Percentiles rank a stretch among this genome's conserved stretches.
These are phyloP conservation scores for Neoboletus brunneissimus DNA, from an alignment of 768 basidiomycete species.

Conservation along the genomic window DNA sequence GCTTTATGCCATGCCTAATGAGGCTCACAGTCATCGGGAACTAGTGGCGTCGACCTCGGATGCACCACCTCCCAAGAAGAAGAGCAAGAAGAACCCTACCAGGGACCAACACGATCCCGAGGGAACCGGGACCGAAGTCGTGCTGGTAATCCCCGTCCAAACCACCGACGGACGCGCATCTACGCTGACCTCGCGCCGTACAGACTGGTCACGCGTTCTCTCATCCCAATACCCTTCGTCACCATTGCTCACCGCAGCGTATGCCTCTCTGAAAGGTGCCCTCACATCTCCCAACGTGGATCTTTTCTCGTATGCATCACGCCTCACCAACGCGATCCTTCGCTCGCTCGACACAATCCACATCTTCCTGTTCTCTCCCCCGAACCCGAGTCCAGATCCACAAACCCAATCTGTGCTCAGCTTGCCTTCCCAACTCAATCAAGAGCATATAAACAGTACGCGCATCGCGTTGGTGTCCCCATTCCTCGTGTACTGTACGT, in stretches of 20 bases:
- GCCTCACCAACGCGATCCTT: constrained; percentile 19
- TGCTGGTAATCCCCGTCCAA: constrained; percentile 7
- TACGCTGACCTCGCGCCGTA: not conserved
- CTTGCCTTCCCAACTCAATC: not conserved
- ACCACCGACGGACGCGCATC: not conserved
- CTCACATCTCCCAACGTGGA: constrained; percentile 10
- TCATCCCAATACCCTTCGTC: constrained; percentile 19
- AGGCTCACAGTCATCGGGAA: no score
- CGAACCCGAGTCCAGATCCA: not conserved
- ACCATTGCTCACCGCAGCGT: constrained; percentile 23
- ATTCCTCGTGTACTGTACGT: constrained; percentile 22
- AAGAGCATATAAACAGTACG: constrained; percentile 14
- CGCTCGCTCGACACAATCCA: constrained; percentile 18
- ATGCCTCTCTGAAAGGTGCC: constrained; percentile 21
- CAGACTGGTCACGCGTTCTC: constrained; percentile 23
- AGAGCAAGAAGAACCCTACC: constrained; percentile 20
- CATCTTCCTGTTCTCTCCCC: constrained; percentile 19
- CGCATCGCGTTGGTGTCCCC: constrained; percentile 24
- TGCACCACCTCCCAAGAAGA: constrained; percentile 27
- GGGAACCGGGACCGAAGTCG: constrained; percentile 24
- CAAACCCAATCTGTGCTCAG: not conserved
- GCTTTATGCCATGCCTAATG: no score
- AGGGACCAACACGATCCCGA: constrained; percentile 17
- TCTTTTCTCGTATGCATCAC: constrained; percentile 1
- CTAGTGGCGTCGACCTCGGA: constrained; percentile 12